Conservation (phyloP, 164 flowering plant genomes). For the Vitis rotundifolia region DNA sequence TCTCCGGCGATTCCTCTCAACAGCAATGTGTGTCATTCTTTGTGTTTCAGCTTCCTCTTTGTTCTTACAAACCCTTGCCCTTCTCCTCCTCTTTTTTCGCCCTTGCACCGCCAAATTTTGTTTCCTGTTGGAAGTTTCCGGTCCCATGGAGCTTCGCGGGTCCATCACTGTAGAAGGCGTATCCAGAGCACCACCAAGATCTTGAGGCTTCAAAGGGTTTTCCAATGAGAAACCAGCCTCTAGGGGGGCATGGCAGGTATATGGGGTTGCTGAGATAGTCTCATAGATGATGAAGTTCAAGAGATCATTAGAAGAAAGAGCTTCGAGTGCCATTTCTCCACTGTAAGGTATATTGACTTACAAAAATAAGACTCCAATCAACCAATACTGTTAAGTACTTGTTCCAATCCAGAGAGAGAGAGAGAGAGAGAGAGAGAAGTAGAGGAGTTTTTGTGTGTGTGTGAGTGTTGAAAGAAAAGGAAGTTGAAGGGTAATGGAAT, state of each 20-base stretch:
- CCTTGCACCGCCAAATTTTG: constrained; percentile 30
- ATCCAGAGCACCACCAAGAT: neutral
- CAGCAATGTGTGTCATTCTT: constrained; percentile 90
- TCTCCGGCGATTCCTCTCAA: constrained; percentile 84
- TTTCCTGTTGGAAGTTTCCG: neutral
- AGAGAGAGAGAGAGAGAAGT: constrained; percentile 6
- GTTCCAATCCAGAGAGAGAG: neutral
- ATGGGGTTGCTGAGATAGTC: constrained; percentile 41
- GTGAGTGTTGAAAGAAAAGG: neutral
- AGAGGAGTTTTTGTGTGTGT: neutral
- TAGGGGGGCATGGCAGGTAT: constrained; percentile 12
- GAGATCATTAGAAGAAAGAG: constrained; percentile 56
- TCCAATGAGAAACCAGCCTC: constrained; percentile 9
- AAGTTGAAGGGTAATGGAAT: neutral
- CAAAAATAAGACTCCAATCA: too few species aligned
- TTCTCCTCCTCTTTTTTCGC: constrained; percentile 61
- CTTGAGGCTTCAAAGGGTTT: constrained; percentile 5
- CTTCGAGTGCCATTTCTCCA: constrained; percentile 54
- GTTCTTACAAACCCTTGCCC: constrained; percentile 63
- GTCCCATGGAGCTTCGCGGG: neutral
- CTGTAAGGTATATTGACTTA: neutral
- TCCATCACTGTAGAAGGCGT: constrained; percentile 6
- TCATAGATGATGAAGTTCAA: constrained; percentile 58
- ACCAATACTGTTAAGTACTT: too few species aligned
- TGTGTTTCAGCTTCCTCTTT: constrained; percentile 85